These are phyloP conservation scores for Amanita pseudoporphyria DNA, from an alignment of 768 basidiomycete genomes.

Conservation along the genomic window DNA sequence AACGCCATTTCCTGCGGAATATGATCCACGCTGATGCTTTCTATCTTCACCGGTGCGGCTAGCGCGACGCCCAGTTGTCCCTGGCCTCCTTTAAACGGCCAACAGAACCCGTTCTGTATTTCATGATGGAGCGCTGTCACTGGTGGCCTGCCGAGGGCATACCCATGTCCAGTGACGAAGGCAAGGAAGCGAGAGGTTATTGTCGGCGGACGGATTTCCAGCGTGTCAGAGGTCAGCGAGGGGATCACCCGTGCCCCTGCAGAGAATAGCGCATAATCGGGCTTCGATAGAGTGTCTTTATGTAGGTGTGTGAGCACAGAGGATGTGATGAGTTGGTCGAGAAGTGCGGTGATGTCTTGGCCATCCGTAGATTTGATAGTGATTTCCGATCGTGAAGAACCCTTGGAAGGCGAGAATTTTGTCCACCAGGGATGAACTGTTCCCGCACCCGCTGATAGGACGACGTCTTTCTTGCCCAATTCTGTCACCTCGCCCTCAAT, in stretches of 20 bases:
- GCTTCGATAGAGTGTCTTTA: conserved; percentile 72
- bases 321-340: conserved; percentile 67
- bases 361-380: conserved; percentile 71
- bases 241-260: conserved; percentile 78
- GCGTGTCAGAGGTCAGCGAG: conserved; percentile 71
- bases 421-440: conserved; percentile 59
- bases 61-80: conserved; percentile 84
- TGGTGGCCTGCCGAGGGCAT: conserved; percentile 69
- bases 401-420: conserved; percentile 42
- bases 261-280: conserved; percentile 82
- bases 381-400: conserved; percentile 29
- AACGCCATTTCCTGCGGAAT: conserved; percentile 73
- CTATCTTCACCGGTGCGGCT: conserved; percentile 62
- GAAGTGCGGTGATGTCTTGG: conserved; percentile 56
- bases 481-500: conserved; percentile 65
- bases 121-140: conserved; percentile 86
- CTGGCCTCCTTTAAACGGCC: conserved; percentile 75
- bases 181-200: conserved; percentile 40
- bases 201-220: conserved; percentile 50
- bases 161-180: conserved; percentile 51
- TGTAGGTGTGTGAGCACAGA: conserved; percentile 55
- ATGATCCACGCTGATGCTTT: conserved; percentile 83
- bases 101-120: conserved; percentile 76
- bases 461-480: conserved; percentile 37
- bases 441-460: conserved; percentile 25